phyloP scores from a whole-genome alignment of 768 basidiomycete species.

The Myochromella boudieri region DNA sequence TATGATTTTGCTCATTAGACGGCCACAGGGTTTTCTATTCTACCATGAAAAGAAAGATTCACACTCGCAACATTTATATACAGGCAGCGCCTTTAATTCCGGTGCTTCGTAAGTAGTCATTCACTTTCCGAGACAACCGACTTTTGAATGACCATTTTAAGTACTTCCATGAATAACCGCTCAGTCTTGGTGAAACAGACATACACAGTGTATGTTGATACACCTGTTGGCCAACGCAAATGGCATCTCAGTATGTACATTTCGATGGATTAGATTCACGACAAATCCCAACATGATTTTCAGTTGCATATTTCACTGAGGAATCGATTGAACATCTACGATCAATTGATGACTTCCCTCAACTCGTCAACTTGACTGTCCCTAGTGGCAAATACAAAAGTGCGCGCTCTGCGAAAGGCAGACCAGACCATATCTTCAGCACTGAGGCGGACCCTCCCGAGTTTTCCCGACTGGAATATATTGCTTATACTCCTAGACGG shows the following conservation, averaged over 20 bases:
- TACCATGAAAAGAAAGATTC: slow-evolving; percentile 73
- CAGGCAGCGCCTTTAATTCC: slow-evolving; percentile 43
- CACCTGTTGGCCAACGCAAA: slow-evolving; percentile 64
- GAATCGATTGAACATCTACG: slow-evolving; percentile 60
- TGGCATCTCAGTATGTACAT: slow-evolving; percentile 73
- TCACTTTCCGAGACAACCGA: neutral
- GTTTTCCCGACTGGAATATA: slow-evolving; percentile 45
- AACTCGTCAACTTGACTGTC: slow-evolving; percentile 47
- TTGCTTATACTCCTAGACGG: slow-evolving; percentile 38
- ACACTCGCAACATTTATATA: slow-evolving; percentile 43
- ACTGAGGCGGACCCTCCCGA: slow-evolving; percentile 35
- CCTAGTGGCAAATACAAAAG: slow-evolving; percentile 72
- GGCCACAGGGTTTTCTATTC: slow-evolving; percentile 68
- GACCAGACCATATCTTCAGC: slow-evolving; percentile 51
- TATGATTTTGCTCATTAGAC: slow-evolving; percentile 7
- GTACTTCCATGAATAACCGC: slow-evolving; percentile 28
- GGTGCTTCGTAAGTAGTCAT: slow-evolving; percentile 23
- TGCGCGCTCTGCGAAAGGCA: slow-evolving; percentile 63
- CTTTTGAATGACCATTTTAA: slow-evolving; percentile 4
- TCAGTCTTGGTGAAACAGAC: slow-evolving; percentile 73
- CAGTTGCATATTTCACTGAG: slow-evolving; percentile 81
- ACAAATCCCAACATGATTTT: slow-evolving; percentile 19
- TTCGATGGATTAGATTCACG: slow-evolving; percentile 1
- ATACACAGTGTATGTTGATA: slow-evolving; percentile 76
- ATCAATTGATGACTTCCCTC: slow-evolving; percentile 65